Percentiles rank a stretch among this genome's conserved stretches.
phyloP scores from a whole-genome alignment of 768 basidiomycete species.

The Termitomyces sp. region DNA sequence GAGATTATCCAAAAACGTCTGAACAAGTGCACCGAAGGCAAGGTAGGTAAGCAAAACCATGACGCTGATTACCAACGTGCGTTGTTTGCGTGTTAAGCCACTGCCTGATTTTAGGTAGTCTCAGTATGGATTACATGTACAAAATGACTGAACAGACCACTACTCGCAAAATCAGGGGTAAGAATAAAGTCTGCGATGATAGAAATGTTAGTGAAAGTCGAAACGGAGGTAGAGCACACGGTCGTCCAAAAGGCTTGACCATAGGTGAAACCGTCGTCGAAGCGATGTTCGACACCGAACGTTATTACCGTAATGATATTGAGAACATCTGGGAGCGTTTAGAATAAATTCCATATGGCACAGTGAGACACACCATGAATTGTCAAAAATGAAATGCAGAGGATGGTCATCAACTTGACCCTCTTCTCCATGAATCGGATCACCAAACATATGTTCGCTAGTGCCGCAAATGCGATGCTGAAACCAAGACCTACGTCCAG shows the following conservation, averaged over 20 bases:
- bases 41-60: slow-evolving; percentile 72
- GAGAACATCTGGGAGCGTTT: slow-evolving; percentile 49
- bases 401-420: slow-evolving; percentile 55
- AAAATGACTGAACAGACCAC: slow-evolving; percentile 36
- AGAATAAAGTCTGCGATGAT: slow-evolving; percentile 54
- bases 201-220: slow-evolving; percentile 60
- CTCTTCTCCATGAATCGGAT: slow-evolving; percentile 66
- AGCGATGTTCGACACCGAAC: slow-evolving; percentile 59
- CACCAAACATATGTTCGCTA: slow-evolving; percentile 66
- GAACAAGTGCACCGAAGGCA: slow-evolving; percentile 62
- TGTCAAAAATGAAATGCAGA: slow-evolving; percentile 59
- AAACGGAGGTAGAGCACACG: slow-evolving; percentile 65
- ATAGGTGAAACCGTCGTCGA: slow-evolving; percentile 64
- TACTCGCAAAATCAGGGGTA: slow-evolving; percentile 57
- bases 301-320: slow-evolving; percentile 52
- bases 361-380: slow-evolving; percentile 51
- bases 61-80: slow-evolving; percentile 71
- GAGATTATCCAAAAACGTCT: slow-evolving; percentile 46
- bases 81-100: slow-evolving; percentile 75
- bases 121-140: not conserved
- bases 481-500: slow-evolving; percentile 57
- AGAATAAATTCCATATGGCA: not conserved
- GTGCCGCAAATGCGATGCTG: slow-evolving; percentile 60
- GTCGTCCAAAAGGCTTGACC: slow-evolving; percentile 74
- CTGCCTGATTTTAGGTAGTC: slow-evolving; percentile 43